Conservation (phyloP, 306 rosid species). For the Quercus parvula region DNA sequence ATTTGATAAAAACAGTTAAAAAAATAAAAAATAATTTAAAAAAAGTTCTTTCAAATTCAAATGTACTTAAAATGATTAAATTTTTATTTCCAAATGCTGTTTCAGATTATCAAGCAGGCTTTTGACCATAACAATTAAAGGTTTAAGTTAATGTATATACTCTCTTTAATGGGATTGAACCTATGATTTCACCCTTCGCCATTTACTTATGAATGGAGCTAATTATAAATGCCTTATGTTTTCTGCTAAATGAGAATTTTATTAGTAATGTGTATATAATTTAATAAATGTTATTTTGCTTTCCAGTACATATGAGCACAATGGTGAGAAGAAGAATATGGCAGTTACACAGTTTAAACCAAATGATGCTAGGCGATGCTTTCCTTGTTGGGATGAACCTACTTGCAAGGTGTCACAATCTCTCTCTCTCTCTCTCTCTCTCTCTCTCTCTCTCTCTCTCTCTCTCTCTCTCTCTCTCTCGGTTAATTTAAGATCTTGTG, state of each 20-base stretch:
- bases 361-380: constrained; percentile 93
- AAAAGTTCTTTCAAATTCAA: too few relatives aligned
- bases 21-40: too few relatives aligned
- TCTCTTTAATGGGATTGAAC: not conserved
- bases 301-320: constrained; percentile 64
- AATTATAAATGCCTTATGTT: not conserved
- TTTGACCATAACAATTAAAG: too few relatives aligned
- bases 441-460: too few relatives aligned
- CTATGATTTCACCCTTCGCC: not conserved
- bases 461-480: too few relatives aligned
- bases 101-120: too few relatives aligned
- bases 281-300: not conserved
- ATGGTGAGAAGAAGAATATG: constrained; percentile 86
- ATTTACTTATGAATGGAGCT: not conserved
- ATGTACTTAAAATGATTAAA: too few relatives aligned
- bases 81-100: too few relatives aligned
- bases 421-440: not conserved
- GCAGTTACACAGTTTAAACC: constrained; percentile 98
- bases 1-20: too few relatives aligned
- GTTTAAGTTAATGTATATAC: too few relatives aligned
- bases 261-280: not conserved
- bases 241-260: not conserved
- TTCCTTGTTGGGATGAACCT: constrained; percentile 99
- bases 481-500: not conserved
- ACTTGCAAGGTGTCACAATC: constrained; percentile 73